Evolutionary conservation across 371 early-diverging fungal species (phyloP), one percentile per base, ranked within the genome.

Genomic region (Capniomyces stellatus): DNA sequence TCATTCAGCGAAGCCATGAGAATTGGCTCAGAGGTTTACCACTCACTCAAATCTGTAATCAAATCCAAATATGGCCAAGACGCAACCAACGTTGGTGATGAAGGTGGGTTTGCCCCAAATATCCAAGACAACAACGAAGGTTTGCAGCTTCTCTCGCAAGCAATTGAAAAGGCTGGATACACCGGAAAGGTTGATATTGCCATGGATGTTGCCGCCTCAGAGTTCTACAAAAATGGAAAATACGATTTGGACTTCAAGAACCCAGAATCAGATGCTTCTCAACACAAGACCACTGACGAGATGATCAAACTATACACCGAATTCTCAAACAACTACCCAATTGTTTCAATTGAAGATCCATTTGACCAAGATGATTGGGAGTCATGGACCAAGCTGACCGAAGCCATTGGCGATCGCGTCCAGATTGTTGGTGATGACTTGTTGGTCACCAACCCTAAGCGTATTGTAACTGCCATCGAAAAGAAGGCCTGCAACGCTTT

Each of bases 31-130:
- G 93, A 95, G 73, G 92, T 96, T 61, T 98, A 97, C 78, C 89
- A 92, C 72, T 60, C 75, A 63, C 74, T 99, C 52, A 97, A 96
- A 82, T 57, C 66, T 10, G 89, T 91, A 58, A 95, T 99, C 78
- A 92, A 92, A 82, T 70, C 76, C 66, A 89, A 96, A 81, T 98
- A 96, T 73, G 96, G 97, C 53, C 89, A 85, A 70, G 96, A 94
- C 65, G 79, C 92, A 64, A 93, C 90, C 69, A 90, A 91, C 69
- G 98, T 99, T 58, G 98, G 99, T 64, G 99, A 99, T 69, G 99
- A 99, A 76, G 99, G 99, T 68, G 99, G 99, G 58, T 99, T 98
- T 70, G 98, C 98, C 46, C 99, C 99, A 67, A 96, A 97, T 74
- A 91, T 99, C 64, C 90, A 90, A 73, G 85, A 91, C 67, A 86